phyloP scores from a whole-genome alignment of 805 yeast genomes.

The Kazachstania kunashirensis region DNA sequence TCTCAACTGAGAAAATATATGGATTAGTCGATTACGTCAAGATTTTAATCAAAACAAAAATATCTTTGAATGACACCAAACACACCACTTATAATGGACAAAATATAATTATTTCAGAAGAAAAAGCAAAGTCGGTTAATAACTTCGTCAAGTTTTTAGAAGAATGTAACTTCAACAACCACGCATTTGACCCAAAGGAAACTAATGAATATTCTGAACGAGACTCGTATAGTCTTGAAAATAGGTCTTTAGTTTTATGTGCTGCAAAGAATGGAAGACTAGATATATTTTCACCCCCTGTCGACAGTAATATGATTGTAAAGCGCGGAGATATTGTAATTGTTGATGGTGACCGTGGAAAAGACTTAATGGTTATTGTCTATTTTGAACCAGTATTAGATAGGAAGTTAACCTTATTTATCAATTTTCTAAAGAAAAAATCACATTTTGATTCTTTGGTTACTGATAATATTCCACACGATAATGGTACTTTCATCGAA shows the following conservation, averaged over 20 bases:
- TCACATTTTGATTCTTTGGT: constrained; percentile 41
- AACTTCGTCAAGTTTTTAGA: no score
- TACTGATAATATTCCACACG: constrained; percentile 26
- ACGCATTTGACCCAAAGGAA: constrained; percentile 1
- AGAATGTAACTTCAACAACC: background rate
- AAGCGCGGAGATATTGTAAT: constrained; percentile 58
- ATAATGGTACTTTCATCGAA: constrained; percentile 20
- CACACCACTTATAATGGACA: no score
- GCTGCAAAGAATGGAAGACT: constrained; percentile 55
- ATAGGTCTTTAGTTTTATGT: constrained; percentile 36
- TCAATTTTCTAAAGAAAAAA: constrained; percentile 65
- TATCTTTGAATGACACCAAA: no score
- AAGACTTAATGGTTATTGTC: constrained; percentile 63
- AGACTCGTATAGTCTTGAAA: constrained; percentile 16
- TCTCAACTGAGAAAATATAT: constrained; percentile 37
- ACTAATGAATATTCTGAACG: constrained; percentile 1
- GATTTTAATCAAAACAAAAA: background rate
- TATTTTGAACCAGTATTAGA: constrained; percentile 57
- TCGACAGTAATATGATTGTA: constrained; percentile 50
- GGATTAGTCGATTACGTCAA: constrained; percentile 27
- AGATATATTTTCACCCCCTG: constrained; percentile 60
- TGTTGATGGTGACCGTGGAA: constrained; percentile 79
- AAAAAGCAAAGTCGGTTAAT: no score
- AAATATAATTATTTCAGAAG: no score
- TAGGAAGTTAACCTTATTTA: constrained; percentile 56